Evolutionary conservation across 177 flowering plant genomes (phyloP).

Genomic region (Vitis hybrid): DNA sequence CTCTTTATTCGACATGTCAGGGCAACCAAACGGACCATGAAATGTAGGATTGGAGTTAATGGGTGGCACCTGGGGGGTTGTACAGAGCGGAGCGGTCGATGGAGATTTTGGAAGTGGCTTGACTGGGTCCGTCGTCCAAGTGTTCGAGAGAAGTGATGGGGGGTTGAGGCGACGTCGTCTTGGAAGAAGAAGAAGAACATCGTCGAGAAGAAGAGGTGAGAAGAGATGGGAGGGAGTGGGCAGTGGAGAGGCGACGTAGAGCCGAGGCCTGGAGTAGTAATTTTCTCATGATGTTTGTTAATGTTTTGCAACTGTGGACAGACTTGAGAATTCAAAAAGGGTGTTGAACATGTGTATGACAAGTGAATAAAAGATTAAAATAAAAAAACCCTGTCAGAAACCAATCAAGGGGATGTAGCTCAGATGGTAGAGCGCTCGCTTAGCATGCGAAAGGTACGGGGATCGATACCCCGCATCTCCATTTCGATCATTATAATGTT

Average conservation of each 20-base stretch:
- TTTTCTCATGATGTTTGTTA: conserved; percentile 27
- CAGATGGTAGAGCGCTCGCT: conserved; percentile 45
- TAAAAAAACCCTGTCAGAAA: too few relatives aligned
- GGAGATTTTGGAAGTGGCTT: conserved; percentile 41
- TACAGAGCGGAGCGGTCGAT: conserved; percentile 77
- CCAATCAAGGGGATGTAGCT: too few relatives aligned
- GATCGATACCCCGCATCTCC: conserved; percentile 54
- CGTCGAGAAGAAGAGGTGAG: background rate
- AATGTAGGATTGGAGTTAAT: background rate
- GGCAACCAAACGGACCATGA: background rate
- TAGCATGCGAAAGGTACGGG: conserved; percentile 50
- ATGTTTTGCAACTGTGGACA: background rate
- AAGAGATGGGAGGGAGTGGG: background rate
- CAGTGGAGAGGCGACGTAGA: conserved; percentile 15
- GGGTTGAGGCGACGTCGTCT: conserved; percentile 2
- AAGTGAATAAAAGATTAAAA: too few relatives aligned
- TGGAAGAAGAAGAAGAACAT: conserved; percentile 16
- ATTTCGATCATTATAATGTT: conserved; percentile 1
- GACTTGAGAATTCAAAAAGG: too few relatives aligned
- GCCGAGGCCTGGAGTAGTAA: conserved; percentile 17
- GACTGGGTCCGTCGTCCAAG: conserved; percentile 22
- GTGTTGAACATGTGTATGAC: too few relatives aligned
- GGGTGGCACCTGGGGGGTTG: conserved; percentile 54
- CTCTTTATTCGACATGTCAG: too few relatives aligned
- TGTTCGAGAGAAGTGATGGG: conserved; percentile 31